Conservation (phyloP, 2,329 filamentous ascomycete species). For the Cercospora sojina region DNA sequence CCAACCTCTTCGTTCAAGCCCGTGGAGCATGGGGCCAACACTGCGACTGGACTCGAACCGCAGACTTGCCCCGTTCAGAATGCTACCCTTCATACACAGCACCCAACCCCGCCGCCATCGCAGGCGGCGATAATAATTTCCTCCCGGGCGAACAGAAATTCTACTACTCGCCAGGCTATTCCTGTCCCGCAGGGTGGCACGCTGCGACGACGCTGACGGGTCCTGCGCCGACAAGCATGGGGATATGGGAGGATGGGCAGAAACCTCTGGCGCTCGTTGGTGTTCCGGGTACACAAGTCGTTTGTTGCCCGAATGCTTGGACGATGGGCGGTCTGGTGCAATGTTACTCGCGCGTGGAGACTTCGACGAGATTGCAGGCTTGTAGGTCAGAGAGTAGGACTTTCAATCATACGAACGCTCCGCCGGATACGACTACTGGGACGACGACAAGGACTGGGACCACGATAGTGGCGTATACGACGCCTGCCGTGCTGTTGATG, state of each 20-base stretch:
- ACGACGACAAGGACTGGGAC: background rate
- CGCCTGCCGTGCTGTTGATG: constrained; percentile 9
- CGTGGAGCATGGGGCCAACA: constrained; percentile 1
- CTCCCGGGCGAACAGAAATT: constrained; percentile 11
- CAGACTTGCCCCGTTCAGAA: constrained; percentile 2
- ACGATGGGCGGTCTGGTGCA: constrained; percentile 8
- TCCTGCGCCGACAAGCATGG: constrained; percentile 7
- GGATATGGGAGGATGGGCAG: constrained; percentile 2
- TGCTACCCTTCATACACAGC: constrained; percentile 13
- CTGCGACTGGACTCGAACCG: constrained; percentile 7
- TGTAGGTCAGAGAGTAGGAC: constrained; percentile 4
- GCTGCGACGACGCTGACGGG: constrained; percentile 7
- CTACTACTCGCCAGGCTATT: constrained; percentile 12
- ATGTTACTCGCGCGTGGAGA: constrained; percentile 10
- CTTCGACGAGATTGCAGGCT: background rate
- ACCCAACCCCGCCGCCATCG: background rate
- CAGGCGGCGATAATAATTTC: constrained; percentile 2
- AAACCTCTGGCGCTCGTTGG: constrained; percentile 3
- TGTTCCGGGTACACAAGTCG: constrained; percentile 3
- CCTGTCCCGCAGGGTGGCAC: constrained; percentile 12
- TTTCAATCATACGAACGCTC: background rate
- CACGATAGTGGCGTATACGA: constrained; percentile 12
- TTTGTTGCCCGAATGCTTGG: constrained; percentile 13
- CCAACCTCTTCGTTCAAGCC: constrained; percentile 12
- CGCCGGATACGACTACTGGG: background rate